Conservation (phyloP, 768 basidiomycete species). For the Boletellus sp. region DNA sequence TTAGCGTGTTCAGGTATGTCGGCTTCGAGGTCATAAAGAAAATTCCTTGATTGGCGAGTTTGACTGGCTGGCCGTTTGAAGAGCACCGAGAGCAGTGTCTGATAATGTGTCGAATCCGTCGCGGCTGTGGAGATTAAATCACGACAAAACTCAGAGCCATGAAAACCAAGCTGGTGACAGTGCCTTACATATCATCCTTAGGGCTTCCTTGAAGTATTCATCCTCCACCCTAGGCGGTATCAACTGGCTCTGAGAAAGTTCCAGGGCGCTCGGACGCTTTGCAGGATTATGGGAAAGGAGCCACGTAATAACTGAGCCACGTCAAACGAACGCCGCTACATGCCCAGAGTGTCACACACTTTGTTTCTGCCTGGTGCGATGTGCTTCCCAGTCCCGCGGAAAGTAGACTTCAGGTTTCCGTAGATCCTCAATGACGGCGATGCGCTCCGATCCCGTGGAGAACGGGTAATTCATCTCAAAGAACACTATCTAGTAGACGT, state of each 20-base stretch:
- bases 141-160: not conserved
- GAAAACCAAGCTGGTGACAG: not conserved
- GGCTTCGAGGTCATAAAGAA: conserved; percentile 70
- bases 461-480: conserved; percentile 95
- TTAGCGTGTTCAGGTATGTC: conserved; percentile 67
- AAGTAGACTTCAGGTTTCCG: conserved; percentile 72
- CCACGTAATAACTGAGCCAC: conserved; percentile 65
- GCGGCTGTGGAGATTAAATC: conserved; percentile 48
- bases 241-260: conserved; percentile 74
- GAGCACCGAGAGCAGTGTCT: conserved; percentile 70
- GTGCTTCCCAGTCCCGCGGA: conserved; percentile 68
- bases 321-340: conserved; percentile 3
- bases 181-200: conserved; percentile 66
- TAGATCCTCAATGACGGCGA: conserved; percentile 75
- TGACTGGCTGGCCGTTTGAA: conserved; percentile 71
- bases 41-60: conserved; percentile 57
- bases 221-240: conserved; percentile 78
- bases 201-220: conserved; percentile 79
- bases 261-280: conserved; percentile 74
- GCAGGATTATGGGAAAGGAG: conserved; percentile 80
- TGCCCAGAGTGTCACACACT: conserved; percentile 43
- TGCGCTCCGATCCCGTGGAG: conserved; percentile 78
- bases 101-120: conserved; percentile 76
- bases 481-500: conserved; percentile 71
- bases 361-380: conserved; percentile 59